Conservation (phyloP, 306 rosid species). For the Corylus heterophylla region DNA sequence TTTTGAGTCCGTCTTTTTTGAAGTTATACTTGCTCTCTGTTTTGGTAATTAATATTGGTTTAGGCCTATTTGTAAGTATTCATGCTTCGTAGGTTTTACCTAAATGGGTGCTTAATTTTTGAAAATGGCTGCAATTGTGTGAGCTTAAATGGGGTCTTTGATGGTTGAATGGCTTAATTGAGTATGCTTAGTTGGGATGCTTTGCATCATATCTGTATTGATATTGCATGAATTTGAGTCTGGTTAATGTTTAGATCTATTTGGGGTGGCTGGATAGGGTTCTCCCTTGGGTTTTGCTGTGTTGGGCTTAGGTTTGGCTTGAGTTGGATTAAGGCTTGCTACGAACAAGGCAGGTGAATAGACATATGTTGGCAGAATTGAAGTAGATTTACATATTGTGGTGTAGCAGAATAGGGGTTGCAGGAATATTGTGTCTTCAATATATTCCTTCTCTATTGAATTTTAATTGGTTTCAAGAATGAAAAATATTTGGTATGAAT, state of each 20-base stretch:
- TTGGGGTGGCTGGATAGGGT: neutral
- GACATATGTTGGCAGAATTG: neutral
- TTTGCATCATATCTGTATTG: neutral
- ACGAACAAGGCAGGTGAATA: neutral
- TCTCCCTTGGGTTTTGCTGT: neutral
- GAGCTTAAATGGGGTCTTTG: neutral
- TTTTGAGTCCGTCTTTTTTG: neutral
- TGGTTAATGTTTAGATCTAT: neutral
- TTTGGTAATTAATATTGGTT: neutral
- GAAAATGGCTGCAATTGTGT: neutral
- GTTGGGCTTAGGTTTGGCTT: neutral
- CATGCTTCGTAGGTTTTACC: neutral
- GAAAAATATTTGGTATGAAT: neutral
- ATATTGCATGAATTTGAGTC: neutral
- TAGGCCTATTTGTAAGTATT: neutral
- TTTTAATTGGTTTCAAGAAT: neutral
- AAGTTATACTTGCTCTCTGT: neutral
- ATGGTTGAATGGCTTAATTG: constrained; percentile 1
- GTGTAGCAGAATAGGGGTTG: neutral
- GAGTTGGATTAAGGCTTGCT: neutral
- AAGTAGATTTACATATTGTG: neutral
- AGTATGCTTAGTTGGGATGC: neutral
- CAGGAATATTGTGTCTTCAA: neutral
- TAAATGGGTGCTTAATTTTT: neutral
- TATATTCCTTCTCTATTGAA: neutral